Evolutionary conservation across 306 rosid genomes (phyloP).

Genomic region (Albizia julibrissin): DNA sequence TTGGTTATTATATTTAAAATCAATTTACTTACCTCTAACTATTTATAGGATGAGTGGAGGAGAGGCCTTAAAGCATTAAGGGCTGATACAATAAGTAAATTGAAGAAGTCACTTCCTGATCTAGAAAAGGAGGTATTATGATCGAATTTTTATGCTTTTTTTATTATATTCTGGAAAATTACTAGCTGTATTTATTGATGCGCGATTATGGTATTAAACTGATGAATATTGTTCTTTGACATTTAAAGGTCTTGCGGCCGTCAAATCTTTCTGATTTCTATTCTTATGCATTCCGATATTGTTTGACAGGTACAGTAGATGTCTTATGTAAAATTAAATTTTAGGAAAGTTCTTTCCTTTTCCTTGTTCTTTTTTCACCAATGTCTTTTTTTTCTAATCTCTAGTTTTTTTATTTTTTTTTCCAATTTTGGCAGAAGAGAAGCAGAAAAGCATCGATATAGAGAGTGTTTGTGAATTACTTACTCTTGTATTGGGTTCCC

Average conservation of each 20-base stretch:
- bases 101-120: slow-evolving; percentile 92
- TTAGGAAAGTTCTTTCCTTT: background rate
- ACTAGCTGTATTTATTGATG: background rate
- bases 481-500: slow-evolving; percentile 80
- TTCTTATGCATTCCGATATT: slow-evolving; percentile 88
- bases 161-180: slow-evolving; percentile 11
- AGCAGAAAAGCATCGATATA: slow-evolving; percentile 96
- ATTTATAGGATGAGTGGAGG: slow-evolving; percentile 92
- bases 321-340: slow-evolving; percentile 19
- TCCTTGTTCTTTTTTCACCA: slow-evolving; percentile 6
- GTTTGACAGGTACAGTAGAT: slow-evolving; percentile 76
- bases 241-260: slow-evolving; percentile 77
- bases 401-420: slow-evolving; percentile 4
- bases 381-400: slow-evolving; percentile 25
- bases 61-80: slow-evolving; percentile 86
- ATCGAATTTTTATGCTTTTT: slow-evolving; percentile 10
- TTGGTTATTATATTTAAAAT: slow-evolving; percentile 29
- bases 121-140: slow-evolving; percentile 87
- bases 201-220: slow-evolving; percentile 18
- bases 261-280: slow-evolving; percentile 88
- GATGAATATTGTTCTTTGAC: slow-evolving; percentile 40
- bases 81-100: slow-evolving; percentile 79
- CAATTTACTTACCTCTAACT: slow-evolving; percentile 23
- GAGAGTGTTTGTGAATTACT: slow-evolving; percentile 93
- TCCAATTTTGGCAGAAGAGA: slow-evolving; percentile 74